Evolutionary conservation across 495 filamentous ascomycete genomes (phyloP).

Genomic region (Chaetomidium leptoderma): DNA sequence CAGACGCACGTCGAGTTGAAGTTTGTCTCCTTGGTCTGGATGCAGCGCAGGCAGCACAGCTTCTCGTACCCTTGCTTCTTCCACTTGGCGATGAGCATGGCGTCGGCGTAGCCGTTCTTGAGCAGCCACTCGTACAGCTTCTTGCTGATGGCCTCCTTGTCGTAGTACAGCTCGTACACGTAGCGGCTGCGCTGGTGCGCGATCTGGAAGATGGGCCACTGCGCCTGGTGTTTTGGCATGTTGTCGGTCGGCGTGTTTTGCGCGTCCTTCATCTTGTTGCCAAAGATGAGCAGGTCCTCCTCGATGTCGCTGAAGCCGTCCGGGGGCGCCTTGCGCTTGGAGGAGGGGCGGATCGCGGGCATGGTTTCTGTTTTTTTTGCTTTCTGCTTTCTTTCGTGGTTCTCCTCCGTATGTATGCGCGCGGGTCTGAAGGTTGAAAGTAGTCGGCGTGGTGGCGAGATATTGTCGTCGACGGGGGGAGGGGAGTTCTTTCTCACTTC

Average conservation of each 20-base stretch:
- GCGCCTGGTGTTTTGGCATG: slow-evolving; percentile 69
- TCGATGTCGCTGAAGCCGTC: slow-evolving; percentile 96
- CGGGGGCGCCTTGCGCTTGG: slow-evolving; percentile 84
- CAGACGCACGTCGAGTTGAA: slow-evolving; percentile 98
- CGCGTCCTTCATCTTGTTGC: slow-evolving; percentile 98
- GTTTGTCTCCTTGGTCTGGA: slow-evolving; percentile 98
- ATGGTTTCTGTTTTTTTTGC: slow-evolving; percentile 33
- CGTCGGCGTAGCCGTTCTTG: slow-evolving; percentile 94
- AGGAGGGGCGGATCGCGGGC: slow-evolving; percentile 76
- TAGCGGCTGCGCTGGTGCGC: slow-evolving; percentile 88
- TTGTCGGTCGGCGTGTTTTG: slow-evolving; percentile 62
- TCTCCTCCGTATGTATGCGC: not conserved
- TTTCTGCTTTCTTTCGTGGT: not conserved
- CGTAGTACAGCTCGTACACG: slow-evolving; percentile 97
- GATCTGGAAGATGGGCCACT: slow-evolving; percentile 98
- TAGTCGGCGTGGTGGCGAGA: too few relatives aligned
- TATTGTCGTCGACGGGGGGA: not conserved
- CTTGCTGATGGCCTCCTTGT: slow-evolving; percentile 91
- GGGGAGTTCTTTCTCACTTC: not conserved
- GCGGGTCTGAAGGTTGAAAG: too few relatives aligned
- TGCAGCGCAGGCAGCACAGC: slow-evolving; percentile 92
- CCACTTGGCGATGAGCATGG: slow-evolving; percentile 96
- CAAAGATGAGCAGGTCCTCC: slow-evolving; percentile 91
- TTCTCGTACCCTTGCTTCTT: slow-evolving; percentile 99
- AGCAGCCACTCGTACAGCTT: slow-evolving; percentile 91